A percentile compares a stretch with the other conserved stretches of the same genome.
These are phyloP conservation scores for Dactylonectria macrodidyma DNA, from an alignment of 2,329 filamentous ascomycete genomes.

Conservation along the genomic window DNA sequence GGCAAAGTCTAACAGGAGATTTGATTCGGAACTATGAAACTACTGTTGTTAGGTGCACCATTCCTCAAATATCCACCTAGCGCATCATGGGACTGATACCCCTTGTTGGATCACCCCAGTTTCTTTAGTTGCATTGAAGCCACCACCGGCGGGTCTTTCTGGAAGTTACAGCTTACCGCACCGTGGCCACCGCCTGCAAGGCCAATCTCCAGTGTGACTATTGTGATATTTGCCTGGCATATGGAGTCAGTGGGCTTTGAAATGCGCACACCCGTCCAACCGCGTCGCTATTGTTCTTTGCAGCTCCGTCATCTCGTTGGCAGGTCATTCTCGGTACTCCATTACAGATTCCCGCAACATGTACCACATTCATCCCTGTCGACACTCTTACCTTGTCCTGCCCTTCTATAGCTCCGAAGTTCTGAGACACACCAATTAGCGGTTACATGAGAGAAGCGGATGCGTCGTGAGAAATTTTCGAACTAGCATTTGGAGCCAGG, in stretches of 20 bases:
- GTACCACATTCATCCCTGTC: neutral
- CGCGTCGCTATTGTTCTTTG: neutral
- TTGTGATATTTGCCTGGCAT: conserved; percentile 1
- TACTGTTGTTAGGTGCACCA: neutral
- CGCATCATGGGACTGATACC: conserved; percentile 22
- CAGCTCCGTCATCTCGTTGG: neutral
- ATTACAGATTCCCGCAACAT: neutral
- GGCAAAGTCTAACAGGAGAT: neutral
- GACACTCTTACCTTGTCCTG: neutral
- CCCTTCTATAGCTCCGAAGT: neutral
- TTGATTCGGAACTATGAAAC: neutral
- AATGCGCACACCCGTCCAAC: neutral
- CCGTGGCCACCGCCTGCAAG: conserved; percentile 14
- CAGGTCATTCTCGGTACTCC: neutral
- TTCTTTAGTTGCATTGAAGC: conserved; percentile 18
- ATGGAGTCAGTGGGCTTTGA: conserved; percentile 6
- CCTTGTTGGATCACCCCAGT: conserved; percentile 9
- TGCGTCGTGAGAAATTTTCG: neutral
- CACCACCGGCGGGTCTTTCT: conserved; percentile 11
- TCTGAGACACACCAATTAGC: neutral
- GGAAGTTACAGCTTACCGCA: conserved; percentile 17
- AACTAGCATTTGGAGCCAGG: neutral
- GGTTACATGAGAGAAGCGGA: neutral
- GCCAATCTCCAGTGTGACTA: conserved; percentile 13
- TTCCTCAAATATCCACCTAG: conserved; percentile 3